Base-by-base conservation (phyloP, 805 yeast species). In the Cyberlindnera nakhonratchasimensis region DNA sequence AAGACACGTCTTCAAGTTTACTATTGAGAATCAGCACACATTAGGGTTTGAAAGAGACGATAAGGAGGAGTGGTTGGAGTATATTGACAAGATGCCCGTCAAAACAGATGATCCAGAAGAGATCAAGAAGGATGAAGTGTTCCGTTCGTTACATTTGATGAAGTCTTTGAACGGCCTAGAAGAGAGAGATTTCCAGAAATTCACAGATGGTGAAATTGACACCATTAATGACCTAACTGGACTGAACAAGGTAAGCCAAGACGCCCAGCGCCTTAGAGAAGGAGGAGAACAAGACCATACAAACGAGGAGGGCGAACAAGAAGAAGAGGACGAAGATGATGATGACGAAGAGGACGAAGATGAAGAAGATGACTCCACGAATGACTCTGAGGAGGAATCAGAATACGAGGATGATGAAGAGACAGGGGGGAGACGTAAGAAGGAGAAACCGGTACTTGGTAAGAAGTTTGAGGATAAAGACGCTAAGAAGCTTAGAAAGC, bases 171-270 rank as follows among this genome's bases (percentile, higher is more conserved):
- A 88, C 65, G 79, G 91, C 67, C 58, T 90, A 61, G 86, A 93
- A 59, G 99, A 93, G 57, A 73, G 96, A 46, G 99, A 93, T 61
- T 87, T 86, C 52, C 81, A 78, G 36, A 82, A 84, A 54, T 85
- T 86, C 51, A 70, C 80, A 1, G 78, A 80, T 46, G 97, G 96
- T 21, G 80, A 86, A 51, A 84, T 87, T 29, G 88, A 82, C 49
- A 81, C 91, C 2, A 69, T 93, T 48, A 82, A 77, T 43, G 81
- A 80, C 39, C 63, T 85, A 37, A 78, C 79, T 28, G 74, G 67
- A 7, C 59, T 52, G 12, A 63, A 60, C 9, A 51, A 44, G 9
- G 54, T 41, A 8, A 45, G 47, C 4, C 59, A 50, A 2, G 70
- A 61, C 2, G 66, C 5, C 10, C 9, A 30, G 7, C 22, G 6